These are phyloP conservation scores for Typha latifolia DNA, from an alignment of 176 grass and related monocot species.

Conservation along the genomic window DNA sequence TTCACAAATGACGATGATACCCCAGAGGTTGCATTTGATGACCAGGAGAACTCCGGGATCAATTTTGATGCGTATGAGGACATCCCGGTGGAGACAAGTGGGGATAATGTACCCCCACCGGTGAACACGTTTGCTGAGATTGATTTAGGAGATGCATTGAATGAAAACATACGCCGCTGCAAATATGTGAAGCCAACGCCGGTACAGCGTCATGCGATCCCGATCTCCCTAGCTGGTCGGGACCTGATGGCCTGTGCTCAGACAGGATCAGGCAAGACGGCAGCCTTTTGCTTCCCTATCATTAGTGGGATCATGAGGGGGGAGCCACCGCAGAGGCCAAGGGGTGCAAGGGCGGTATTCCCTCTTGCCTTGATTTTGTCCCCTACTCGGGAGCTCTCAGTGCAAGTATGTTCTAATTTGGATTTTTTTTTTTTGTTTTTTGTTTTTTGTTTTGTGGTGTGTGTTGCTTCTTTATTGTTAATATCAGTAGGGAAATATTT, in stretches of 20 bases:
- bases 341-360: slow-evolving; percentile 49
- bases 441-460: slow-evolving; percentile 4
- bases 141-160: slow-evolving; percentile 73
- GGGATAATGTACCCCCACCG: slow-evolving; percentile 58
- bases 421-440: background rate
- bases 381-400: slow-evolving; percentile 72
- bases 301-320: slow-evolving; percentile 69
- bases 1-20: slow-evolving; percentile 21
- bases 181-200: slow-evolving; percentile 85
- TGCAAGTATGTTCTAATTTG: slow-evolving; percentile 45
- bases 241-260: slow-evolving; percentile 95
- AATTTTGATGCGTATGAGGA: slow-evolving; percentile 95
- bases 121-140: slow-evolving; percentile 78
- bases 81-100: slow-evolving; percentile 82
- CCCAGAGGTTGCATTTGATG: slow-evolving; percentile 24
- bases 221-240: slow-evolving; percentile 53
- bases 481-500: no score
- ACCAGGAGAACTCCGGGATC: slow-evolving; percentile 43
- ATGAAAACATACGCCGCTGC: slow-evolving; percentile 77
- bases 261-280: slow-evolving; percentile 82
- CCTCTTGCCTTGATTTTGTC: slow-evolving; percentile 77
- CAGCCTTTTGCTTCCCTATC: slow-evolving; percentile 84
- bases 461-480: background rate
- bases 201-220: slow-evolving; percentile 81
- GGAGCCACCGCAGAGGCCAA: slow-evolving; percentile 31